A percentile compares a stretch with the other conserved stretches of the same genome.
These are phyloP conservation scores for Amanita rubescens DNA, from an alignment of 768 basidiomycete genomes.

Conservation along the genomic window DNA sequence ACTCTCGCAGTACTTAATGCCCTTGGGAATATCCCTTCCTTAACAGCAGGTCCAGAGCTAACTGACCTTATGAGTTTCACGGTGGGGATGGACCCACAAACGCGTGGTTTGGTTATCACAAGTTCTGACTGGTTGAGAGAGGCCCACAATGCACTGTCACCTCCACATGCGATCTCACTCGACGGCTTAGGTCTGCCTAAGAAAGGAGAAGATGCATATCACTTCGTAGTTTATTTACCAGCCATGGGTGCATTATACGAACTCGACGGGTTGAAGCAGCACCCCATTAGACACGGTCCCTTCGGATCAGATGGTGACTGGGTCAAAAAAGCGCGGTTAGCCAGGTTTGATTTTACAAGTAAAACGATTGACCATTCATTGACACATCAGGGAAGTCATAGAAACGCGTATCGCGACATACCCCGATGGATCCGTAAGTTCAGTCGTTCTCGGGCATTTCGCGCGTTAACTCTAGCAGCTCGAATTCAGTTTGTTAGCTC, in stretches of 20 bases:
- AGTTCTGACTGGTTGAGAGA: constrained; percentile 75
- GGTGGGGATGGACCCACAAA: constrained; percentile 81
- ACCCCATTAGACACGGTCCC: constrained; percentile 75
- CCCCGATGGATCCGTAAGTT: constrained; percentile 76
- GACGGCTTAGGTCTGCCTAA: constrained; percentile 72
- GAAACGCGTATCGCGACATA: constrained; percentile 87
- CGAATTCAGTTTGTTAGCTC: constrained; percentile 86
- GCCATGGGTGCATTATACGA: constrained; percentile 82
- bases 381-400: constrained; percentile 59
- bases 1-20: constrained; percentile 93
- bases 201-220: constrained; percentile 79
- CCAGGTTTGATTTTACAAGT: constrained; percentile 7
- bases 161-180: constrained; percentile 80
- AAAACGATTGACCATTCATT: constrained; percentile 15
- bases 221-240: constrained; percentile 93
- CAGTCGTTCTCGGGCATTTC: background rate
- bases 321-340: constrained; percentile 72
- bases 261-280: constrained; percentile 80
- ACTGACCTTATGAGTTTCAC: constrained; percentile 72
- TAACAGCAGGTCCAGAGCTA: constrained; percentile 60
- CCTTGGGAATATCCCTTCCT: constrained; percentile 68
- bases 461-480: constrained; percentile 38
- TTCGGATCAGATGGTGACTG: constrained; percentile 72
- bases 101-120: constrained; percentile 72
- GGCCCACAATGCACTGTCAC: constrained; percentile 90